Evolutionary conservation across 140 eudicot genomes (phyloP).

Genomic region (Stevia rebaudiana): DNA sequence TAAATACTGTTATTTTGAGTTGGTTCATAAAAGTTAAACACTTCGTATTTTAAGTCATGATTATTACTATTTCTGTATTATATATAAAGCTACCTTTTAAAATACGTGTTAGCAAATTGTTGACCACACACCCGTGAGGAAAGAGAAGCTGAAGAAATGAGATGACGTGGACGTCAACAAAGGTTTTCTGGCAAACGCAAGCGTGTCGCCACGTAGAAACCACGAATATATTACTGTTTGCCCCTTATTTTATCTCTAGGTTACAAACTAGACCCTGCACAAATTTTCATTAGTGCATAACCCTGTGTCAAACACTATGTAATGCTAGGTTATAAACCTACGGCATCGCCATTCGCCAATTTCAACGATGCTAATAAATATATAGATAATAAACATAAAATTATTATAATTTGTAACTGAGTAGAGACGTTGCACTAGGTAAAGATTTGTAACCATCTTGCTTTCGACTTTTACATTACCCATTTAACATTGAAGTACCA

Average conservation of each 20-base stretch:
- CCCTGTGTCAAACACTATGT: neutral
- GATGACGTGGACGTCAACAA: constrained; percentile 22
- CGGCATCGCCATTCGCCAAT: neutral
- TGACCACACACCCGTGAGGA: constrained; percentile 4
- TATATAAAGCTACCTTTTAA: too few species aligned
- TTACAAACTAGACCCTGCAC: neutral
- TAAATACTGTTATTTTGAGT: too few species aligned
- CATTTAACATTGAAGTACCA: too few species aligned
- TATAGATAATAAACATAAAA: neutral
- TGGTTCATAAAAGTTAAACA: too few species aligned
- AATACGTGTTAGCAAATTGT: neutral
- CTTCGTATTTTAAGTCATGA: too few species aligned
- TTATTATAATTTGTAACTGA: too few species aligned
- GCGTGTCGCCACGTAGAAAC: constrained; percentile 26
- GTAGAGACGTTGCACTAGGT: neutral
- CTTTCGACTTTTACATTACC: too few species aligned
- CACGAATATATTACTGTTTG: neutral
- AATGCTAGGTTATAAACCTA: neutral
- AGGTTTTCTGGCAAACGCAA: constrained; percentile 7
- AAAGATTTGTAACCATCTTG: too few species aligned
- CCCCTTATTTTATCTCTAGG: constrained; percentile 2
- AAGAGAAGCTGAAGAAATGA: constrained; percentile 1
- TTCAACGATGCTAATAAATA: neutral
- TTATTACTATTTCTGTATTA: too few species aligned
- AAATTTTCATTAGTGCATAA: neutral